These are phyloP conservation scores for Botrytis deweyae DNA, from an alignment of 2,329 filamentous ascomycete species.

Conservation along the genomic window DNA sequence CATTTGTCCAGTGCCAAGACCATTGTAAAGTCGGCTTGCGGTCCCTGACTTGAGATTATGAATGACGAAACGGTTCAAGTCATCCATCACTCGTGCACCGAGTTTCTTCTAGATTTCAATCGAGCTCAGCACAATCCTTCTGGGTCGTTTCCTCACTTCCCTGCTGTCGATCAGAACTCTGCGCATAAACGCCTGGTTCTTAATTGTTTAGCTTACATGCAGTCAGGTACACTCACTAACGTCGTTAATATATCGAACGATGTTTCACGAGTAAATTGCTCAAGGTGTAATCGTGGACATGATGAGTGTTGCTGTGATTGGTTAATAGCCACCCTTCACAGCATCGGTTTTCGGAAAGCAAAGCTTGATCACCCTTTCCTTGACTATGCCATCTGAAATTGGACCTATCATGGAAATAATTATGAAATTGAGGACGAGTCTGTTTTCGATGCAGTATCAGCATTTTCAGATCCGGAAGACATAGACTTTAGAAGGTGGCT, in stretches of 20 bases:
- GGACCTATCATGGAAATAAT: background rate
- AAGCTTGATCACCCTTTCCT: background rate
- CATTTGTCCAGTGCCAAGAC: constrained; percentile 37
- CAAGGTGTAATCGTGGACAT: background rate
- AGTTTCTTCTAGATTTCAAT: constrained; percentile 42
- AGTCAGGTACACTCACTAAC: background rate
- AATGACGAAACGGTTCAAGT: constrained; percentile 48
- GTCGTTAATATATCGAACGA: background rate
- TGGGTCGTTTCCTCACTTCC: background rate
- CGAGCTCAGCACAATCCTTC: background rate
- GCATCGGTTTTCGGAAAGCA: background rate
- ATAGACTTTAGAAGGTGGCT: background rate
- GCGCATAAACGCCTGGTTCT: background rate
- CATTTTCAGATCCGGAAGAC: background rate
- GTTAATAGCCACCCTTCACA: background rate
- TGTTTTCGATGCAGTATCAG: background rate
- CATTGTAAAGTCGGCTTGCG: constrained; percentile 41
- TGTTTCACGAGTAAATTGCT: background rate
- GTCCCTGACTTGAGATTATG: constrained; percentile 44
- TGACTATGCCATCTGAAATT: background rate
- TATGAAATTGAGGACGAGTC: background rate
- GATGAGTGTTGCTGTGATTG: background rate
- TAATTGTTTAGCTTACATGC: background rate
- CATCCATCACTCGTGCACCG: constrained; percentile 50
- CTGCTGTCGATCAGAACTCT: background rate